Evolutionary conservation across 495 filamentous ascomycete species (phyloP), one percentile per base, ranked within the genome.

Genomic region (Pyrenula aspistea): DNA sequence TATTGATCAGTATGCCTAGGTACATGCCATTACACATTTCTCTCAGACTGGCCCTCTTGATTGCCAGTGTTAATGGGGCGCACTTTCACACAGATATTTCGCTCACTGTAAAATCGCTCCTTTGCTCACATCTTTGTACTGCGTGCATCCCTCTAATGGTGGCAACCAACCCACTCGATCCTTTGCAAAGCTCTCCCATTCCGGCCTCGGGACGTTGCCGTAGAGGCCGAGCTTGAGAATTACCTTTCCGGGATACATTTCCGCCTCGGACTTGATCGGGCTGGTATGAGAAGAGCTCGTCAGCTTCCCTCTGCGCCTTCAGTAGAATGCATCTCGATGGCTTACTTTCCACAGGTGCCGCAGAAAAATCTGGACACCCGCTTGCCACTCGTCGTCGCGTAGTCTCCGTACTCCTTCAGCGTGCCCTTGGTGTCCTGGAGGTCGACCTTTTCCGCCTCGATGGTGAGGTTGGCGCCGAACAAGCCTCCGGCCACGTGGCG

Each of bases 181-280:
- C 8, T 49, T 53, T 3, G 54, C 65, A 56, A 76, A 76, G 36
- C 54, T 54, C 59, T 76, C 72, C 54, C 57, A 57, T 54, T 72
- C 69, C 3, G 73, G 73, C 24, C 59, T 55, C 12, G 73, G 73
- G 24, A 74, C 72, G 12, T 67, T 64, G 12, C 66, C 67, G 55
- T 73, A 71, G 31, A 76, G 70, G 2, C 73, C 73, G 60, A 73
- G 61, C 61, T 76, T 76, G 19, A 74, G 22, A 4, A 76, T 58
- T 2, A 66, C 58, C 54, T 69, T 74, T 2, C 64, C 68, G 0
- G 58, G 57, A 12, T 59, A 62, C 12, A 60, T 20, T 12, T 57
- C 47, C 2, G 65, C 63, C 47, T 68, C 66, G 15, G 67, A 69
- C 50, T 67, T 66, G 25, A 76, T 70, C 4, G 72, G 72, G 56